Evolutionary conservation across 148 eudicot genomes (phyloP), one percentile per base, ranked within the genome.

Genomic region (Persicaria tinctoria): DNA sequence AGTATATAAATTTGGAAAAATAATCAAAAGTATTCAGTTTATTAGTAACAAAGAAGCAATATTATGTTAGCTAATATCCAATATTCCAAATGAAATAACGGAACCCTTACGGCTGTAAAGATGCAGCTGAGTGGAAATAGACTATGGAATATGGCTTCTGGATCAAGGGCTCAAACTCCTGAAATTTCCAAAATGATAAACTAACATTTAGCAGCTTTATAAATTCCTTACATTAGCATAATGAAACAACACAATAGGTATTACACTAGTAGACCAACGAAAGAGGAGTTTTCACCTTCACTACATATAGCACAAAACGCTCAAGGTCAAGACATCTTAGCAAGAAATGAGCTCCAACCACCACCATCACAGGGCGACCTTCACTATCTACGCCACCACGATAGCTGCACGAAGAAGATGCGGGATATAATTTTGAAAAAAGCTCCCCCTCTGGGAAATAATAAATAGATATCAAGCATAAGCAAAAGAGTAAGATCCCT

Each of bases 381-480:
- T 96, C 97, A 86, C 89, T 88, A 76, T 96, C 99, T 46, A 92
- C 95, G 47, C 99, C 99, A 46, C 97, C 99, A 72, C 99, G 97
- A 79, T 96, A 96, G 23, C 99, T 96, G 86, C 78, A 80, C 8
- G 47, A 18, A 83, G 46, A 73, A 0, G 76, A n/a, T 80, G 70
- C 45, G 63, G 20, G 51, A 73, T 70, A 75, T 12, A 11, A 60
- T 41, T 62, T 18, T 18, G 53, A 12, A 63, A 60, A 45, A 69
- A 60, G 66, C 68, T 41, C 50, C 47, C 41, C 9, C 13, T 62
- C 63, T 27, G 32, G 63, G 32, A 57, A 8, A 18, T 5, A 57
- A 6, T 18, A 57, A 62, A 10, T 62, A 62, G 13, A 62, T 44
- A 60, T 5, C 60, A 60, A 60, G 68, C 4, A 27, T 7, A 60